These are phyloP conservation scores for Penicillium paneum DNA, from an alignment of 2,329 filamentous ascomycete genomes.

Conservation along the genomic window DNA sequence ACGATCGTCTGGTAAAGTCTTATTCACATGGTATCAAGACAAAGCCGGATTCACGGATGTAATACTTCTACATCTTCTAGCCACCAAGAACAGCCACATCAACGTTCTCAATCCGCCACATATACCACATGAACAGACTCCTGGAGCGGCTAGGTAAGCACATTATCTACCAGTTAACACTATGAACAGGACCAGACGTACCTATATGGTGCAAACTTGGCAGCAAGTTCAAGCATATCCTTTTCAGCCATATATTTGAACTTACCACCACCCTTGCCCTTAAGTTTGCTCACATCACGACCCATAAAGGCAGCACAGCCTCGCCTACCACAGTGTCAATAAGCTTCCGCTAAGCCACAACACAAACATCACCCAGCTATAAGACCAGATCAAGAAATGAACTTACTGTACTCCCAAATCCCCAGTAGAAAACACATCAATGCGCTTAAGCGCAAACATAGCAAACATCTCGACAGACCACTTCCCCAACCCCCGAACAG, in stretches of 20 bases:
- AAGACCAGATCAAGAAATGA: background rate
- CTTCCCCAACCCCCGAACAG: slow-evolving; percentile 78
- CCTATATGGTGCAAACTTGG: slow-evolving; percentile 78
- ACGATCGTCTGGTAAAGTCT: no score
- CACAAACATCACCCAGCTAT: background rate
- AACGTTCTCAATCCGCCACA: slow-evolving; percentile 84
- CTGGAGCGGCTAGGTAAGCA: slow-evolving; percentile 43
- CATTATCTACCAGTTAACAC: background rate
- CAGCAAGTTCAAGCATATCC: slow-evolving; percentile 82
- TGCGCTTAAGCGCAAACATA: slow-evolving; percentile 87
- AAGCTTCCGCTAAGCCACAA: background rate
- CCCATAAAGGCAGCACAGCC: slow-evolving; percentile 89
- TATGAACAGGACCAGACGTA: slow-evolving; percentile 31
- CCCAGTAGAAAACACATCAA: slow-evolving; percentile 89
- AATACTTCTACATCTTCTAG: slow-evolving; percentile 2
- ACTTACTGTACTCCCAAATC: slow-evolving; percentile 84
- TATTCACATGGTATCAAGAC: background rate
- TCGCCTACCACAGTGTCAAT: slow-evolving; percentile 46
- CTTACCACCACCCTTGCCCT: slow-evolving; percentile 74
- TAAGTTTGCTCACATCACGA: slow-evolving; percentile 77
- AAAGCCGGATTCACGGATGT: background rate
- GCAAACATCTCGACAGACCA: slow-evolving; percentile 99
- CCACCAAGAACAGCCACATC: slow-evolving; percentile 57
- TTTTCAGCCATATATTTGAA: slow-evolving; percentile 97
- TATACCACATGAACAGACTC: slow-evolving; percentile 96